Percentiles rank a stretch among this genome's conserved stretches.
These are phyloP conservation scores for Homolaphlyctis polyrhiza DNA, from an alignment of 371 early-diverging fungal species.

Conservation along the genomic window DNA sequence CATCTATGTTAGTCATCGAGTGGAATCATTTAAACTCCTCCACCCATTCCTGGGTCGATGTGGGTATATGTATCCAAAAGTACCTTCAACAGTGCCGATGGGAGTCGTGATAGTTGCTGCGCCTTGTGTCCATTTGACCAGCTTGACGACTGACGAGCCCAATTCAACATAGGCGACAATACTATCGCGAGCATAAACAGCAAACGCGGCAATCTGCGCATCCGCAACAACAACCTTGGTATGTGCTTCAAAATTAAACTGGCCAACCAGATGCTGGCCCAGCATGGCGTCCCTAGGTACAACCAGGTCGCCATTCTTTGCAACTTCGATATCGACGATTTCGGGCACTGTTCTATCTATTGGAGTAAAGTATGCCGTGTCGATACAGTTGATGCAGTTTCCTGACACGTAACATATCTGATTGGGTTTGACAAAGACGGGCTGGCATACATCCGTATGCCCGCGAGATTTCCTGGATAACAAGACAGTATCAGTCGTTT, in stretches of 20 bases:
- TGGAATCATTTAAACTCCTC: neutral
- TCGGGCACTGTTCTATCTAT: neutral
- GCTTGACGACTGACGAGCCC: conserved; percentile 19
- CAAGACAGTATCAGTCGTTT: neutral
- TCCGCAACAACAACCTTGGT: conserved; percentile 20
- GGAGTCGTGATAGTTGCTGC: neutral
- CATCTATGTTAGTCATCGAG: neutral
- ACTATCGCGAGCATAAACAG: conserved; percentile 22
- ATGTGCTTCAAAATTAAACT: neutral
- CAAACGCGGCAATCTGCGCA: conserved; percentile 37
- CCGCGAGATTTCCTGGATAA: conserved; percentile 32
- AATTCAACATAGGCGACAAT: conserved; percentile 38
- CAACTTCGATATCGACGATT: neutral
- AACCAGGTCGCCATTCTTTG: neutral
- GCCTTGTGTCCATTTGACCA: conserved; percentile 18
- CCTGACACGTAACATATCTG: conserved; percentile 38
- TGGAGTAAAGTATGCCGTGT: conserved; percentile 7
- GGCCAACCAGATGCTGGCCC: neutral
- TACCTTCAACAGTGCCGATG: conserved; percentile 2
- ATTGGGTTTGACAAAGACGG: conserved; percentile 22
- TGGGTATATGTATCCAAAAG: too few species aligned
- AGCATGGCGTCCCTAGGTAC: neutral
- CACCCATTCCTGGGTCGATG: neutral
- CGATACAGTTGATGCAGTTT: conserved; percentile 35
- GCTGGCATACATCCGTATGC: conserved; percentile 22